Base-by-base conservation (phyloP, 2,329 filamentous ascomycete species). In the Aureobasidium lini region DNA sequence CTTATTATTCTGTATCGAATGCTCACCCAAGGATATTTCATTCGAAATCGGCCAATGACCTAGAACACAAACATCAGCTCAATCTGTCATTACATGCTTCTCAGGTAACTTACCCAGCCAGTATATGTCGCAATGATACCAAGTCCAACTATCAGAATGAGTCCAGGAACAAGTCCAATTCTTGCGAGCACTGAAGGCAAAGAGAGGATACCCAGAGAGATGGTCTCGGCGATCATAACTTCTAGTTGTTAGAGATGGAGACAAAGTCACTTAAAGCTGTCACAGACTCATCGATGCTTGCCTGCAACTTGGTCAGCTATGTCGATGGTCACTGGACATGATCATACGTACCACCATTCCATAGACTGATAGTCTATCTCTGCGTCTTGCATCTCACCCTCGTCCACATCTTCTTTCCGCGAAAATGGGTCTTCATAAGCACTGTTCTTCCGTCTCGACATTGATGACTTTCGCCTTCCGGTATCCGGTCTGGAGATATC, bases 111-210 rank as follows among this genome's bases (percentile, higher is more conserved):
- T 52, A 52, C 53, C 53, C 53, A 84, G 52, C 82, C 82, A 1
- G 82, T 84, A 65, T 85, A 86, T 11, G 79, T 82, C 4, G 84
- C 77, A 6, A 85, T 67, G 18, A 81, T 54, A 29, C 83, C 83
- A 4, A 86, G 72, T 11, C 74, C 70, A 44, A 82, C 54, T 50
- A 85, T 78, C 37, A 83, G 69, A 53, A 85, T 76, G 13, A 84
- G 66, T n/a, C 80, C 79, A 7, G 79, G 79, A 8, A 81, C 72
- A 34, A 84, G 67, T 10, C 81, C 81, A 29, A 84, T 68, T 4
- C 72, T 71, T 0, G 80, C 79, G 10, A 84, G 73, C 1, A 77
- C 78, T 43, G 77, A 76, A 1, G 81, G 82, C 7, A 84, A 68
- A 1, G 80, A 80, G 10, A 84, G 73, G 32, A 83, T 79, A 8